These are phyloP conservation scores for Hyphopichia homilentoma DNA, from an alignment of 805 yeast genomes.

Conservation along the genomic window DNA sequence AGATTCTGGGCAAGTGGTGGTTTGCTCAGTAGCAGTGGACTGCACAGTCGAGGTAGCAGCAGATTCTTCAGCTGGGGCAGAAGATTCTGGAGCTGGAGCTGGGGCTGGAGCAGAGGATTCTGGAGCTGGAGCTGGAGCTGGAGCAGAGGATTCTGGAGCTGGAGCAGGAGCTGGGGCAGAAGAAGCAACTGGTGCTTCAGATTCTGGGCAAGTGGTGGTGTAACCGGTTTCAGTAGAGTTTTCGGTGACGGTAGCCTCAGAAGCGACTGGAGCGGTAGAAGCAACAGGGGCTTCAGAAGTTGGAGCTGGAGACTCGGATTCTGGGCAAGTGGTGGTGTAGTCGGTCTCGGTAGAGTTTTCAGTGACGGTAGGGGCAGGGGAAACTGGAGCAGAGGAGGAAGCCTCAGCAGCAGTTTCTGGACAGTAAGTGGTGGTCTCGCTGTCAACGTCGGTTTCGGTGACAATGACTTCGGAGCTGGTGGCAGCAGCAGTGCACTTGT, in stretches of 20 bases:
- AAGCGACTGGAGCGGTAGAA: conserved; percentile 1
- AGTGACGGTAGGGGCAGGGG: conserved; percentile 6
- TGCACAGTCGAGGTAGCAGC: conserved; percentile 6
- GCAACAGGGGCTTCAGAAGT: conserved; percentile 1
- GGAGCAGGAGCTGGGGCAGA: conserved; percentile 8
- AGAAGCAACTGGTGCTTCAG: conserved; percentile 6
- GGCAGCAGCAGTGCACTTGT: conserved; percentile 2
- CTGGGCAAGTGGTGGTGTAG: conserved; percentile 23
- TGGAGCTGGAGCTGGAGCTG: conserved; percentile 13
- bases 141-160: conserved; percentile 7
- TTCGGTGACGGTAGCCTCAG: conserved; percentile 2
- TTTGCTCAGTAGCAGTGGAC: conserved; percentile 2
- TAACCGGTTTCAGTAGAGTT: conserved; percentile 5
- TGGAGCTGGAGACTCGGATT: conserved; percentile 6
- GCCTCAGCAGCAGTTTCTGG: conserved; percentile 9
- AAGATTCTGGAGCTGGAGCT: conserved; percentile 14
- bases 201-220: conserved; percentile 15
- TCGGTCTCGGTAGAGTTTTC: conserved; percentile 15
- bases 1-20: conserved; percentile 11
- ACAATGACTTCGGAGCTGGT: conserved; percentile 6
- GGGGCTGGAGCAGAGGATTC: conserved; percentile 12
- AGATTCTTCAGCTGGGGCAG: background rate
- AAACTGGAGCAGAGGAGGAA: conserved; percentile 6
- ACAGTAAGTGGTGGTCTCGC: conserved; percentile 17
- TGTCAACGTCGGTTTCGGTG: conserved; percentile 19